phyloP scores from a whole-genome alignment of 2,329 filamentous ascomycete species.

The Thielaviopsis euricoi region DNA sequence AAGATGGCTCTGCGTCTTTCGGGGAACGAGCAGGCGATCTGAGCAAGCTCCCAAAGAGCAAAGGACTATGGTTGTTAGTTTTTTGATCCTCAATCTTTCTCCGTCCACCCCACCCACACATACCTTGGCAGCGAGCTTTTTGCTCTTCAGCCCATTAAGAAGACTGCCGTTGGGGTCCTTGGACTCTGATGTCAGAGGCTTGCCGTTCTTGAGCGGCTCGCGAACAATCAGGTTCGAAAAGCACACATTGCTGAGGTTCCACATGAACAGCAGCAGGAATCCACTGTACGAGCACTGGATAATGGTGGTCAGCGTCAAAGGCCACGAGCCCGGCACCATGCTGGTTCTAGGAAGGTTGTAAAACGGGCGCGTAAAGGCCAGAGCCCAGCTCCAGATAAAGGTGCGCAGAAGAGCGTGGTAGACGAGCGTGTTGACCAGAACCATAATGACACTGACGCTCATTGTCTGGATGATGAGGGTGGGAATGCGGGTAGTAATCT shows the following conservation, averaged over 20 bases:
- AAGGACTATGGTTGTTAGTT: conserved; percentile 40
- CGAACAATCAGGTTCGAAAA: conserved; percentile 70
- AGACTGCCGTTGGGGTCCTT: conserved; percentile 87
- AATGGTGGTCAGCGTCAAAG: conserved; percentile 38
- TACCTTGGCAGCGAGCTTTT: conserved; percentile 61
- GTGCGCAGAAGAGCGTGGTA: conserved; percentile 48
- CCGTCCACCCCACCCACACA: conserved; percentile 14
- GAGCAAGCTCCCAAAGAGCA: conserved; percentile 77
- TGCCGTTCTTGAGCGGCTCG: conserved; percentile 68
- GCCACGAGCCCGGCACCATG: conserved; percentile 41
- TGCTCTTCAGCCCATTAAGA: conserved; percentile 66
- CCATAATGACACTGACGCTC: conserved; percentile 24
- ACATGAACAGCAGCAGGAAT: conserved; percentile 51
- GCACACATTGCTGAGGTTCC: conserved; percentile 59
- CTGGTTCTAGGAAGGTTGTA: conserved; percentile 61
- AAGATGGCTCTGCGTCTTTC: conserved; percentile 70
- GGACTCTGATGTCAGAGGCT: conserved; percentile 67
- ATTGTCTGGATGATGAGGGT: conserved; percentile 15
- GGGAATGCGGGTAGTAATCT: conserved; percentile 7
- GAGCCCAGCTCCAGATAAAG: conserved; percentile 50
- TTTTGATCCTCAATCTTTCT: conserved; percentile 5
- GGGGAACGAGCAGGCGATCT: conserved; percentile 60
- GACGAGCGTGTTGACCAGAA: conserved; percentile 32
- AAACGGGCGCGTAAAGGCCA: conserved; percentile 54
- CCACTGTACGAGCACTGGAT: conserved; percentile 44